Conservation (phyloP, 352 stramenopile genomes). For the Globisporangium polare region DNA sequence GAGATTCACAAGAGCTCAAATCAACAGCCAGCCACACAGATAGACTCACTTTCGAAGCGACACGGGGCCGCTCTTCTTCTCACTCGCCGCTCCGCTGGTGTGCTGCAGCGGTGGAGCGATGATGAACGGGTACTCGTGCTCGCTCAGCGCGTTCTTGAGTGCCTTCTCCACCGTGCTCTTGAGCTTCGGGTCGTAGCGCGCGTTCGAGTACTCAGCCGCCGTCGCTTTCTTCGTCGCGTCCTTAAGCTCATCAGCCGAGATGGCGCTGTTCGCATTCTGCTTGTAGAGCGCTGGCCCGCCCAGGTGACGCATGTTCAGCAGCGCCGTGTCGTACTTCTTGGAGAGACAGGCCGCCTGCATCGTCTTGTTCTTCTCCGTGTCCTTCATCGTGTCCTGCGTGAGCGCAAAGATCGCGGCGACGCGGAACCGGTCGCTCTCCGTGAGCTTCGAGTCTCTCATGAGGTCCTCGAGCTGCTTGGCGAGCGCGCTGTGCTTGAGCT, state of each 20-base stretch:
- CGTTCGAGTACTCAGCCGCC: conserved; percentile 72
- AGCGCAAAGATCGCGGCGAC: conserved; percentile 92
- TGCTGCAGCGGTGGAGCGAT: conserved; percentile 61
- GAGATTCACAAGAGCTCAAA: neutral
- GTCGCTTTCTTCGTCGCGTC: conserved; percentile 59
- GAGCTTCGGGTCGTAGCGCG: conserved; percentile 70
- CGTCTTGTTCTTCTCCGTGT: conserved; percentile 82
- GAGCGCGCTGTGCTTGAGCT: conserved; percentile 81
- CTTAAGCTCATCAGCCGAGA: conserved; percentile 63
- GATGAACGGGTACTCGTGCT: conserved; percentile 78
- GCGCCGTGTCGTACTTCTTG: conserved; percentile 51
- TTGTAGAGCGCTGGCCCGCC: conserved; percentile 50
- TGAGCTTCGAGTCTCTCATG: conserved; percentile 79
- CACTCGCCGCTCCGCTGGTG: conserved; percentile 18
- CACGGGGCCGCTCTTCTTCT: conserved; percentile 55
- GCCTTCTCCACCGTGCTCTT: conserved; percentile 57
- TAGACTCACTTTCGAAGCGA: conserved; percentile 71
- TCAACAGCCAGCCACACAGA: neutral
- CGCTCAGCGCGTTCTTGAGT: conserved; percentile 57
- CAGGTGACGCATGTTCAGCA: conserved; percentile 69
- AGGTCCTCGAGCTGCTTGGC: conserved; percentile 87
- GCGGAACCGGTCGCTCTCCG: conserved; percentile 81
- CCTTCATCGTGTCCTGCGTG: conserved; percentile 89
- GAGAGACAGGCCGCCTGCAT: conserved; percentile 82
- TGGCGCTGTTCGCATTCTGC: conserved; percentile 52